Conservation (phyloP, 2,329 filamentous ascomycete genomes). For the Pseudopithomyces chartarum region DNA sequence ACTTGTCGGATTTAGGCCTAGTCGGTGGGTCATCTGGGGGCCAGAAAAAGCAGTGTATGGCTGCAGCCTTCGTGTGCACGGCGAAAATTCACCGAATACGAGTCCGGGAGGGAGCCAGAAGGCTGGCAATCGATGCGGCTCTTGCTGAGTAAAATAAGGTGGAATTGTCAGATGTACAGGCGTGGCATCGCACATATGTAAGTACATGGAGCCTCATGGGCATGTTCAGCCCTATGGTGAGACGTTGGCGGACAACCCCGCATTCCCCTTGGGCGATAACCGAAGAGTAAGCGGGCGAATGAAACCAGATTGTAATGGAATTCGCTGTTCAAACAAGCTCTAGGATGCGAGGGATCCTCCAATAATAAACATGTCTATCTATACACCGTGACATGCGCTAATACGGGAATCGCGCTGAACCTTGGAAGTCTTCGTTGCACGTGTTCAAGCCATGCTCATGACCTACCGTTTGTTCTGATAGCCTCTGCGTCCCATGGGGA, state of each 20-base stretch:
- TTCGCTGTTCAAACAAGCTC: constrained; percentile 8
- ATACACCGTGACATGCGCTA: too few species aligned
- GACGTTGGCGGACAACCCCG: too few species aligned
- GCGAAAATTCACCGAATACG: not conserved
- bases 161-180: not conserved
- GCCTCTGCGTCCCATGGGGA: too few species aligned
- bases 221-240: not conserved
- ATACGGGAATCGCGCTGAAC: too few species aligned
- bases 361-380: too few species aligned
- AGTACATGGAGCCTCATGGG: not conserved
- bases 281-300: constrained; percentile 8
- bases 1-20: not conserved
- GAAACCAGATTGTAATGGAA: not conserved
- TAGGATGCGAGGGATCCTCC: not conserved
- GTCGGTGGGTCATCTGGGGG: constrained; percentile 1
- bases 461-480: too few species aligned
- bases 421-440: too few species aligned
- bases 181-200: not conserved
- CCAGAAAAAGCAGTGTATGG: not conserved
- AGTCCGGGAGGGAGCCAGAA: not conserved
- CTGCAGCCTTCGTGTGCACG: not conserved
- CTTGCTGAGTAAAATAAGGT: not conserved
- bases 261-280: not conserved
- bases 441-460: too few species aligned
- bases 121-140: not conserved